These are phyloP conservation scores for Ophiocordyceps unilateralis DNA, from an alignment of 2,329 filamentous ascomycete species.

Conservation along the genomic window DNA sequence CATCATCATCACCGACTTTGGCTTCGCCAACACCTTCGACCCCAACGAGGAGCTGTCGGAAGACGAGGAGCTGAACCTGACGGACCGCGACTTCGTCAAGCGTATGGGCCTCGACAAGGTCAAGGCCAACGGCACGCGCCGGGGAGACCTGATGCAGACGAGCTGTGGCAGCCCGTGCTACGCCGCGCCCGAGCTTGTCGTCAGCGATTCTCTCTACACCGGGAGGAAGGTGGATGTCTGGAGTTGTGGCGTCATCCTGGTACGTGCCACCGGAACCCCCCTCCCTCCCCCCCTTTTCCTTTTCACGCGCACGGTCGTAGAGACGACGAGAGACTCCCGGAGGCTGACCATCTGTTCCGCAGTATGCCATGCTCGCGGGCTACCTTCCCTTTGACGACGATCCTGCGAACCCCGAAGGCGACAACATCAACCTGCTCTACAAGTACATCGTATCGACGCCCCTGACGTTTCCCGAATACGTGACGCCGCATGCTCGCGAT, in stretches of 20 bases:
- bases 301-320: no score
- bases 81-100: constrained; percentile 79
- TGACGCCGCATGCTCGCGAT: constrained; percentile 89
- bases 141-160: constrained; percentile 96
- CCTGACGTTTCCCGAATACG: constrained; percentile 95
- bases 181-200: constrained; percentile 88
- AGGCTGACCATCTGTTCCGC: not conserved
- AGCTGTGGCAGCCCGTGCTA: constrained; percentile 98
- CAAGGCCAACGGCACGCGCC: constrained; percentile 55
- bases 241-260: constrained; percentile 97
- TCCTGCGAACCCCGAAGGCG: constrained; percentile 91
- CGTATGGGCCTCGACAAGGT: constrained; percentile 68
- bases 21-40: constrained; percentile 96
- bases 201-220: constrained; percentile 93
- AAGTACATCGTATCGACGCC: constrained; percentile 98
- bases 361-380: constrained; percentile 98
- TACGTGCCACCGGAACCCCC: constrained; percentile 28
- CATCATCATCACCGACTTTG: constrained; percentile 99
- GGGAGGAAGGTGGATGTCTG: constrained; percentile 96
- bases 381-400: constrained; percentile 98
- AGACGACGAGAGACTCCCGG: not conserved
- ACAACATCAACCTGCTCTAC: constrained; percentile 97
- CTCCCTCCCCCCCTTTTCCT: no score
- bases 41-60: constrained; percentile 73
- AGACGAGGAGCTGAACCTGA: constrained; percentile 75